Conservation (phyloP, 2,329 filamentous ascomycete species). For the Fusarium sp. region DNA sequence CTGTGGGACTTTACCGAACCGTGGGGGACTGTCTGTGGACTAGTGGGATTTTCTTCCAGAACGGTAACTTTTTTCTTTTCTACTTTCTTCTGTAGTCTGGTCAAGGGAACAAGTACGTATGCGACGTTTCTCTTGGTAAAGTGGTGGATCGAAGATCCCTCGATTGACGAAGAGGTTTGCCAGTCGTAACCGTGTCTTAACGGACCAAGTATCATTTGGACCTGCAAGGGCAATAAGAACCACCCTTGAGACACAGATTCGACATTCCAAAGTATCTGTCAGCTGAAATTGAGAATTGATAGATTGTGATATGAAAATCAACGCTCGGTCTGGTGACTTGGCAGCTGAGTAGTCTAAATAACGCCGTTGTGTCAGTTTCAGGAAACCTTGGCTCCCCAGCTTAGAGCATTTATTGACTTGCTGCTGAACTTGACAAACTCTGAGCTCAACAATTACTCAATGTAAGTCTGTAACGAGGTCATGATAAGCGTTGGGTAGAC, state of each 20-base stretch:
- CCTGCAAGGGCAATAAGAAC: conserved; percentile 22
- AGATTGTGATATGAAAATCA: conserved; percentile 4
- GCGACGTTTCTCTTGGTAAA: not conserved
- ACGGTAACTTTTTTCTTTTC: not conserved
- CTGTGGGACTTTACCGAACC: conserved; percentile 39
- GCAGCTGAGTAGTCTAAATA: conserved; percentile 18
- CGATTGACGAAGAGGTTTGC: not conserved
- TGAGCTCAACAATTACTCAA: not conserved
- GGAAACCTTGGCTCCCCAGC: conserved; percentile 33
- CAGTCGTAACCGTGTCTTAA: not conserved
- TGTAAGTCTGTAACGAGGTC: not conserved
- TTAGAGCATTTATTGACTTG: conserved; percentile 6
- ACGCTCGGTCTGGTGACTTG: conserved; percentile 18
- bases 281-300: not conserved
- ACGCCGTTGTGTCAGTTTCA: conserved; percentile 40
- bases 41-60: conserved; percentile 18
- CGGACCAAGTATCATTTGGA: not conserved
- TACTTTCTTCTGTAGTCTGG: not conserved
- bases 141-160: not conserved
- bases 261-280: conserved; percentile 16
- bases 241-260: not conserved
- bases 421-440: conserved; percentile 1
- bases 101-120: conserved; percentile 4
- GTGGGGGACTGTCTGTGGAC: conserved; percentile 31
- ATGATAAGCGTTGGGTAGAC: not conserved